These are phyloP conservation scores for Clausena lansium DNA, from an alignment of 345 rosid species.

Conservation along the genomic window DNA sequence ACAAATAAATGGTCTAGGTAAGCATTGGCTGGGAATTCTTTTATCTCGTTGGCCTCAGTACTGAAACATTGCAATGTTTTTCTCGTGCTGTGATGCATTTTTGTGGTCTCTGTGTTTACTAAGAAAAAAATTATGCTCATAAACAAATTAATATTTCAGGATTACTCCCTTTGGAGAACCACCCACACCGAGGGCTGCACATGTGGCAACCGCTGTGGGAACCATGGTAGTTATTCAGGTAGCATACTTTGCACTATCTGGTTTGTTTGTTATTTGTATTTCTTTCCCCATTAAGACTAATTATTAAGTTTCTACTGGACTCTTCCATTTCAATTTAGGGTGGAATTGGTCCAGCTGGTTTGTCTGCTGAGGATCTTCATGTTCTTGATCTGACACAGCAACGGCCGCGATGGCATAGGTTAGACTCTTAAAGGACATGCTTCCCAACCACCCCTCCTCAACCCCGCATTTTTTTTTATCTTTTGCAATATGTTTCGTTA, in stretches of 20 bases:
- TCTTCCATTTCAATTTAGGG: constrained; percentile 53
- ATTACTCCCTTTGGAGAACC: constrained; percentile 92
- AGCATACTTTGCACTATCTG: constrained; percentile 10
- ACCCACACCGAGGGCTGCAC: constrained; percentile 99
- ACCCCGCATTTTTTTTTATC: not conserved
- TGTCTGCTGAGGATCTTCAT: constrained; percentile 99
- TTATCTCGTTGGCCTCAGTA: too few relatives aligned
- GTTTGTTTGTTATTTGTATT: constrained; percentile 5
- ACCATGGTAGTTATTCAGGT: constrained; percentile 99
- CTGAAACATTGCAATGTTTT: not conserved
- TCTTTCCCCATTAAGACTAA: not conserved
- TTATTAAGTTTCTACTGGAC: constrained; percentile 9
- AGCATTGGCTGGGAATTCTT: too few relatives aligned
- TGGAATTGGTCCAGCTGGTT: constrained; percentile 99
- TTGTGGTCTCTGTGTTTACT: not conserved
- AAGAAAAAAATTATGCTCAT: not conserved
- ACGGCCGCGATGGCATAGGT: constrained; percentile 99
- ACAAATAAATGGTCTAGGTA: constrained; percentile 97
- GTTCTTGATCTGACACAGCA: constrained; percentile 97
- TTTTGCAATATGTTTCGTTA: constrained; percentile 8
- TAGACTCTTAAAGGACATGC: constrained; percentile 17
- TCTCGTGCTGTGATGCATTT: not conserved
- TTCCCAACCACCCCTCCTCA: not conserved
- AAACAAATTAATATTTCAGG: constrained; percentile 37
- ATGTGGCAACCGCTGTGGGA: constrained; percentile 98